Evolutionary conservation across 495 filamentous ascomycete genomes (phyloP), one percentile per base, ranked within the genome.

Genomic region (Penicillium bialowiezense): DNA sequence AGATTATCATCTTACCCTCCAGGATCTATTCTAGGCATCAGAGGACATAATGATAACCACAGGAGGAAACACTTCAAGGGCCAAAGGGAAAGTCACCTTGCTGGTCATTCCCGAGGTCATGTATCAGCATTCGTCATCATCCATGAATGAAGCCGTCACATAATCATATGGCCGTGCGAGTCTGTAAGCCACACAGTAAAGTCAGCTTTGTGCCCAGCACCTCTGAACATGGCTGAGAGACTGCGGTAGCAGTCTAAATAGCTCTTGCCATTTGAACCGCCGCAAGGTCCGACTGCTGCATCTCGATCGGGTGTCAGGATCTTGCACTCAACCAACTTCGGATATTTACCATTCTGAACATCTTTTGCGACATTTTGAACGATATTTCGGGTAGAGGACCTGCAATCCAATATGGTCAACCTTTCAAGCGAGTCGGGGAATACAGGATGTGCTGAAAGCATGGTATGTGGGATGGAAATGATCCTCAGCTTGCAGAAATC

Each of bases 331-430:
- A 9, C 41, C 5, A 67, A 36, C 1, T 48, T 35, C 7, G 59
- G 64, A 17, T 60, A 60, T 3, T 44, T 34, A 0, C 57, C 59
- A 12, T 54, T 50, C 38, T 52, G 50, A 19, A 23, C 41, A 18
- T 60, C 62, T n/a, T 39, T 45, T 5, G 59, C 64, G 39, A 67
- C 50, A 12, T 58, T 42, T 24, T 54, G 38, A 5, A 45, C 38
- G 41, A 61, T 40, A 3, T 61, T 43, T 1, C 41, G 32, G 24
- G 63, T 46, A 8, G 64, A 61, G 10, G 51, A 49, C 36, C 57
- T 63, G 52, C 61, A 63, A 46, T 67, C 56, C 20, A 50, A 40
- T 21, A 67, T 54, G 4, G 36, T 4, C 1, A 67, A 54, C 0
- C 1, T 34, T 31, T 55, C 13, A 2, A 67, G 36, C 10, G 54